A percentile compares a stretch with the other conserved stretches of the same genome.
Evolutionary conservation across 257 asterid species (phyloP).

Genomic region (Primulina huaijiensis): DNA sequence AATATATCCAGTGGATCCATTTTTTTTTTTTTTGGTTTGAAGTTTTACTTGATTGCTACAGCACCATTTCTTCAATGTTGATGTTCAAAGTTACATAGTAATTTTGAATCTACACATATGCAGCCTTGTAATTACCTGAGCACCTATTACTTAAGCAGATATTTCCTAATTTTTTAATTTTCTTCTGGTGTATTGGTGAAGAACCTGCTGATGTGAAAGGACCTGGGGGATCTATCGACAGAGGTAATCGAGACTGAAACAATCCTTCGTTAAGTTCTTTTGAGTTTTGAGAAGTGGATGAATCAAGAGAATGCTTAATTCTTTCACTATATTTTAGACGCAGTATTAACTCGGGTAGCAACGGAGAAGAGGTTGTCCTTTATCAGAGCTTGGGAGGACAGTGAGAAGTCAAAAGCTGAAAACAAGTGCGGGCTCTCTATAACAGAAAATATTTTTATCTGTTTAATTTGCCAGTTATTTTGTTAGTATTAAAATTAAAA

Average conservation of each 20-base stretch:
- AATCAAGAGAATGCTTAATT: neutral
- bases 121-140: neutral
- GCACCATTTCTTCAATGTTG: neutral
- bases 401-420: constrained; percentile 9
- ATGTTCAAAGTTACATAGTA: neutral
- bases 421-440: neutral
- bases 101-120: neutral
- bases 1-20: neutral
- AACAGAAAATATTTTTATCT: neutral
- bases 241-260: neutral
- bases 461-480: neutral
- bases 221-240: neutral
- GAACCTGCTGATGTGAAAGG: neutral
- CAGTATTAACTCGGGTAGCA: neutral
- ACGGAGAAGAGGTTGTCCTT: constrained; percentile 6
- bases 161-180: neutral
- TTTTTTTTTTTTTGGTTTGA: neutral
- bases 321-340: neutral
- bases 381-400: neutral
- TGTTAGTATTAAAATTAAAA: neutral
- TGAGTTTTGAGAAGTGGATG: neutral
- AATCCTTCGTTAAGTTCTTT: neutral
- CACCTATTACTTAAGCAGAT: neutral
- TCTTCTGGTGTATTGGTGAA: neutral
- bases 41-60: neutral